A percentile compares a stretch with the other conserved stretches of the same genome.
These are phyloP conservation scores for Chrysosporium queenslandicum DNA, from an alignment of 2,329 filamentous ascomycete species.

Conservation along the genomic window DNA sequence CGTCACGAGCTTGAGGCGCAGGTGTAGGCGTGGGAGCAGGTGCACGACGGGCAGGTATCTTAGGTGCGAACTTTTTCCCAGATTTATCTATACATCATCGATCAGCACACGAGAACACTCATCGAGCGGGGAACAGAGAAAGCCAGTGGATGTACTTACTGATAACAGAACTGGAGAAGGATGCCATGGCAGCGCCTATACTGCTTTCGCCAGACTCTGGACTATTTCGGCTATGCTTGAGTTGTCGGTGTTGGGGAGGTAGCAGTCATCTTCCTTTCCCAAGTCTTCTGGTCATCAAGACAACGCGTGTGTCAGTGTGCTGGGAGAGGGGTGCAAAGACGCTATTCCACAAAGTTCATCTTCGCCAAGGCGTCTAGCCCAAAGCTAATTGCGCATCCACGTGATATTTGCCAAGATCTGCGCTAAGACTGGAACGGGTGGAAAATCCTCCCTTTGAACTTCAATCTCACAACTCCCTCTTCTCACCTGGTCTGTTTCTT, in stretches of 20 bases:
- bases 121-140: background rate
- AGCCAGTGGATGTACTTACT: constrained; percentile 29
- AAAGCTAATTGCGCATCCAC: constrained; percentile 27
- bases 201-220: background rate
- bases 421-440: constrained; percentile 21
- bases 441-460: constrained; percentile 34
- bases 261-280: background rate
- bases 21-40: constrained; percentile 17
- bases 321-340: too few species aligned
- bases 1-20: constrained; percentile 3
- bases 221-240: background rate
- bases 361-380: constrained; percentile 15
- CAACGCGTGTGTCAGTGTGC: too few species aligned
- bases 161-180: constrained; percentile 47
- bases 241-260: background rate
- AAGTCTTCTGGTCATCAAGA: background rate
- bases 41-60: constrained; percentile 51
- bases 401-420: constrained; percentile 28
- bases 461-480: constrained; percentile 18
- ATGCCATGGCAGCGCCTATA: constrained; percentile 30
- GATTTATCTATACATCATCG: constrained; percentile 44
- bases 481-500: constrained; percentile 17
- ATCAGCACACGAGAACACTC: constrained; percentile 10
- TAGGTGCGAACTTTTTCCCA: constrained; percentile 69
- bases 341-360: too few species aligned